Evolutionary conservation across 106 monocot species (phyloP), one percentile per base, ranked within the genome.

Genomic region (Alisma plantagoaquatica): DNA sequence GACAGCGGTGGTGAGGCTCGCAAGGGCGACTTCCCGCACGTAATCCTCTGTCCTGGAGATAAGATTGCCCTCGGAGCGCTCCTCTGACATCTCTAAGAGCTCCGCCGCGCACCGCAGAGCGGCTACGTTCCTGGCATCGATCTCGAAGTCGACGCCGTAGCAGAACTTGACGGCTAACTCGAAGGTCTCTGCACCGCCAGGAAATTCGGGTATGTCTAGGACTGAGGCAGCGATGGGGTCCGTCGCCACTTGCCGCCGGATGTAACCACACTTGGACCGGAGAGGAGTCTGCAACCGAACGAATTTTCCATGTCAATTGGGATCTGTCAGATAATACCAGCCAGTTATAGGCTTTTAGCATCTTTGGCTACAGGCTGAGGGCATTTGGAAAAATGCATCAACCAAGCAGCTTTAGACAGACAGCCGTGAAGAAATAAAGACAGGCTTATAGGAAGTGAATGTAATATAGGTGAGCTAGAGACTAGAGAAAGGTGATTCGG

Each of bases 11-110:
- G 77, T 58, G 50, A 87, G 63, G 57, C 58, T 75, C 24, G 26
- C 44, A 29, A 94, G 46, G 2, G 67, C 83, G 12, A 75, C 77
- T 56, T 87, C 73, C 29, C 75, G 59, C 31, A 83, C 41, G 26
- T 75, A 87, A 19, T 57, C 59, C 60, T 92, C 92, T 9, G 75
- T 48, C 45, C 43, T 64, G 24, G 29, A 65, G 12, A 75, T 12
- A 0, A 94, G 83, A 63, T 94, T 94, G 56, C 62, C 77, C 30
- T 22, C 51, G 10, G 70, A 41, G 46, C 65, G 67, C n/a, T 75
- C 87, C 20, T 94, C 87, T 14, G 80, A 80, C 94, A 94, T 94
- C 45, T 83, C 87, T 8, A 94, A 80, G 47, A 79, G 74, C 35
- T 87, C 83, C 10, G 83, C 68, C 4, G 59, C 87, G 22, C 94